Conservation (phyloP, 768 basidiomycete species). For the Melanogaster broomeanus region DNA sequence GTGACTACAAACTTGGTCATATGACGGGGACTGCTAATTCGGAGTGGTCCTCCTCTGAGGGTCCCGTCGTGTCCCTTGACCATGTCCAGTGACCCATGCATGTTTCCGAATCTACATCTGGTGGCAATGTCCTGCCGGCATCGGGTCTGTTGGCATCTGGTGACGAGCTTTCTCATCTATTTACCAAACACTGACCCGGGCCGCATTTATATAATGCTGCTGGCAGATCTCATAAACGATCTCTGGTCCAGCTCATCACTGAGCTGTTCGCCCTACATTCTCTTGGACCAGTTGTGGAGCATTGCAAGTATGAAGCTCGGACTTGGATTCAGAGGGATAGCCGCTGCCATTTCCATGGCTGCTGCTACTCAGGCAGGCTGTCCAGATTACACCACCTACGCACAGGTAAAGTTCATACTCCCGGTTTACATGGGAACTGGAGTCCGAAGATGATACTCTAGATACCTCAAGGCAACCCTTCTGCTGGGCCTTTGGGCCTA, state of each 20-base stretch:
- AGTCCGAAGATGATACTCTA: slow-evolving; percentile 21
- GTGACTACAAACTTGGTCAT: no score
- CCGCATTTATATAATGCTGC: slow-evolving; percentile 1
- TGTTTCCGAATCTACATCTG: no score
- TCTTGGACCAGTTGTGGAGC: slow-evolving; percentile 8
- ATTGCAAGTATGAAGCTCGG: slow-evolving; percentile 19
- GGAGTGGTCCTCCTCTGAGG: no score
- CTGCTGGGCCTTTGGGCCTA: slow-evolving; percentile 58
- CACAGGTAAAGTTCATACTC: slow-evolving; percentile 41
- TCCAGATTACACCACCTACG: slow-evolving; percentile 63
- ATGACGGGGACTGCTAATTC: no score
- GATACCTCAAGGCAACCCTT: slow-evolving; percentile 61
- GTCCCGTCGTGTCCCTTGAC: no score
- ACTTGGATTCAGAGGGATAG: slow-evolving; percentile 26
- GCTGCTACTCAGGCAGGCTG: slow-evolving; percentile 40
- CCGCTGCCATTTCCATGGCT: slow-evolving; percentile 21
- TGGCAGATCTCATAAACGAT: slow-evolving; percentile 9
- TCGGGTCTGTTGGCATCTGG: no score
- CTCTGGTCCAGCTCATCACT: slow-evolving; percentile 2
- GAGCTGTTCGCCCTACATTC: slow-evolving; percentile 1
- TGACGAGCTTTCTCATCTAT: no score
- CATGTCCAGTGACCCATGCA: no score
- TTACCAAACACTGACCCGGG: no score
- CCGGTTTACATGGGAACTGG: not conserved
- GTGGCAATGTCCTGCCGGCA: no score